Percentiles rank a stretch among this genome's conserved stretches.
These are phyloP conservation scores for Nitzschia sp. DNA, from an alignment of 108 stramenopile genomes.

Conservation along the genomic window DNA sequence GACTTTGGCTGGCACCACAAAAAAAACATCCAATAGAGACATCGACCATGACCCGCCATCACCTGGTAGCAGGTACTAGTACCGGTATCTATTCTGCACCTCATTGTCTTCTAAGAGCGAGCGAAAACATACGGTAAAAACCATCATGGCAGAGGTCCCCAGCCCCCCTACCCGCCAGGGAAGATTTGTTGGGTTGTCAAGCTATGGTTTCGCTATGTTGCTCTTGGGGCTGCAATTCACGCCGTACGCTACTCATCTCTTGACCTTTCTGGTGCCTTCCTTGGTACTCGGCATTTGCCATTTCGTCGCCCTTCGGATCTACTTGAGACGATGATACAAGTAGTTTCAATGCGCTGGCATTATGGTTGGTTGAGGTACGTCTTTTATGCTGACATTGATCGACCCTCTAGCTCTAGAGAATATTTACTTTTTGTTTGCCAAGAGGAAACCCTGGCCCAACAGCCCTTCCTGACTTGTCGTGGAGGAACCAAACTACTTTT, in stretches of 20 bases:
- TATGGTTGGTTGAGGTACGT: background rate
- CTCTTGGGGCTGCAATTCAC: background rate
- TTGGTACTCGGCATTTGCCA: slow-evolving; percentile 28
- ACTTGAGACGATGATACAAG: slow-evolving; percentile 25
- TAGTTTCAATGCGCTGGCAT: background rate
- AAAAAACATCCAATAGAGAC: too few species aligned
- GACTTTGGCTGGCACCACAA: too few species aligned
- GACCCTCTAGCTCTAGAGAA: background rate
- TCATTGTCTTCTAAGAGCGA: too few species aligned
- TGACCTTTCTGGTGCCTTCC: slow-evolving; percentile 19
- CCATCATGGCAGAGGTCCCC: too few species aligned
- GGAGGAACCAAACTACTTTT: slow-evolving; percentile 25
- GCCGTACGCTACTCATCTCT: slow-evolving; percentile 3
- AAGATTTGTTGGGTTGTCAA: too few species aligned
- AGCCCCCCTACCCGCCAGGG: too few species aligned
- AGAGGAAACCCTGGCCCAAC: slow-evolving; percentile 37
- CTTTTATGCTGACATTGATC: background rate
- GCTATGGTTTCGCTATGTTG: background rate
- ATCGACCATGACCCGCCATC: too few species aligned
- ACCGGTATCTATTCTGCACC: too few species aligned
- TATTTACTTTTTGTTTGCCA: slow-evolving; percentile 4
- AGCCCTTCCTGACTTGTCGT: slow-evolving; percentile 26
- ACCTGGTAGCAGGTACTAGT: too few species aligned
- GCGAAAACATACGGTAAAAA: too few species aligned
- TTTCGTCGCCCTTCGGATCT: slow-evolving; percentile 30